phyloP scores from a whole-genome alignment of 345 rosid genomes.

The Syzygium grande region DNA sequence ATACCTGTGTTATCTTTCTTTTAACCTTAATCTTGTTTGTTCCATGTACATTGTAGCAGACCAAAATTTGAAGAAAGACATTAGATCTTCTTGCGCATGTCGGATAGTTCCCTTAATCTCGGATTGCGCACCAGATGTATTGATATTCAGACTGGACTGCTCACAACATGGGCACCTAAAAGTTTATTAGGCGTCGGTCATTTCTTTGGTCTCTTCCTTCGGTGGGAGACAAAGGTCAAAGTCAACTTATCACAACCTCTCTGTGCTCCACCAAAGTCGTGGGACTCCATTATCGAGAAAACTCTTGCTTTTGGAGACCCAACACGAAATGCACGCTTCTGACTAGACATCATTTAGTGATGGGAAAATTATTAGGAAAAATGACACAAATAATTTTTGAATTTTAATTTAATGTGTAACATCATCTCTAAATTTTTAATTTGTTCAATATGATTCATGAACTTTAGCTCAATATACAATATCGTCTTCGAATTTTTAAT shows the following conservation, averaged over 20 bases:
- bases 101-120: background rate
- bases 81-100: background rate
- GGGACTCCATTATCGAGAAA: background rate
- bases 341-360: background rate
- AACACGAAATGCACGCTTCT: background rate
- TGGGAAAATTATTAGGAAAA: background rate
- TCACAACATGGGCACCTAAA: background rate
- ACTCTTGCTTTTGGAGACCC: background rate
- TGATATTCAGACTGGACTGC: background rate
- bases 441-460: too few relatives aligned
- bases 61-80: background rate
- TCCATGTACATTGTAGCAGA: background rate
- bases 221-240: background rate
- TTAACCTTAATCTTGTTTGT: background rate
- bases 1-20: background rate
- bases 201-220: background rate
- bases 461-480: rapidly evolving
- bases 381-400: background rate
- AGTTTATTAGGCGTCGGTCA: background rate
- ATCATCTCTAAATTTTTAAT: rapidly evolving
- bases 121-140: background rate
- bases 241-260: background rate
- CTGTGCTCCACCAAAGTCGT: background rate
- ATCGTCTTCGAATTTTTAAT: too few relatives aligned
- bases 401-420: background rate